These are phyloP conservation scores for Tetratostichococcus sp. DNA, from an alignment of 139 green algal species.

Conservation along the genomic window DNA sequence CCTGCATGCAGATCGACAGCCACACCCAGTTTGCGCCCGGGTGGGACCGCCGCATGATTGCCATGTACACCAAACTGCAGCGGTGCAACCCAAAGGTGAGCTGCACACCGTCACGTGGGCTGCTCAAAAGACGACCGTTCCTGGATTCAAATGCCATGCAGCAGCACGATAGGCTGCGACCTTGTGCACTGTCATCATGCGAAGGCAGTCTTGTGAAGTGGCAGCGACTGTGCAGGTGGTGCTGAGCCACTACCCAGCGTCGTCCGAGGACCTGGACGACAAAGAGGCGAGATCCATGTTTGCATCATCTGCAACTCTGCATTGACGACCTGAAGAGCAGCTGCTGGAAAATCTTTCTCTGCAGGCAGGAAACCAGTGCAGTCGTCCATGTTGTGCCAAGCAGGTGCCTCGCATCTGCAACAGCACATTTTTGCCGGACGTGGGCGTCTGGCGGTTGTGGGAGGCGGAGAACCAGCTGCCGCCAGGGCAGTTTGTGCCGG, in stretches of 20 bases:
- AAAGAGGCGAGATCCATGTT: too few relatives aligned
- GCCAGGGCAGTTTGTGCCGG: background rate
- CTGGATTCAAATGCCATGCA: too few relatives aligned
- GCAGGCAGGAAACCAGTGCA: too few relatives aligned
- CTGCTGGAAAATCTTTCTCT: too few relatives aligned
- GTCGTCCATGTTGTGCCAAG: too few relatives aligned
- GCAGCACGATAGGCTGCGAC: too few relatives aligned
- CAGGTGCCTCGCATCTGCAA: background rate
- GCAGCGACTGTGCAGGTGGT: background rate
- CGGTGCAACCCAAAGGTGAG: background rate
- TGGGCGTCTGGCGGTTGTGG: background rate
- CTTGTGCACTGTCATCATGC: too few relatives aligned
- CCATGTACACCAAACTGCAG: background rate
- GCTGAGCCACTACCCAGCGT: background rate
- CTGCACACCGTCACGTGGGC: background rate
- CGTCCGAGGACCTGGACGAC: background rate
- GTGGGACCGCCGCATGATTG: background rate
- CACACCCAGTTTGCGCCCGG: slow-evolving; percentile 3
- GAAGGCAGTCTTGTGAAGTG: background rate
- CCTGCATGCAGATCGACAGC: slow-evolving; percentile 13
- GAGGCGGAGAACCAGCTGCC: background rate
- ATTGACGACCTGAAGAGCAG: too few relatives aligned
- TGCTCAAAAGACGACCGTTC: too few relatives aligned
- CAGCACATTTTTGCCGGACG: background rate
- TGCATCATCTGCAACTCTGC: too few relatives aligned